Conservation (phyloP, 805 yeast species). For the Pichia manshurica region DNA sequence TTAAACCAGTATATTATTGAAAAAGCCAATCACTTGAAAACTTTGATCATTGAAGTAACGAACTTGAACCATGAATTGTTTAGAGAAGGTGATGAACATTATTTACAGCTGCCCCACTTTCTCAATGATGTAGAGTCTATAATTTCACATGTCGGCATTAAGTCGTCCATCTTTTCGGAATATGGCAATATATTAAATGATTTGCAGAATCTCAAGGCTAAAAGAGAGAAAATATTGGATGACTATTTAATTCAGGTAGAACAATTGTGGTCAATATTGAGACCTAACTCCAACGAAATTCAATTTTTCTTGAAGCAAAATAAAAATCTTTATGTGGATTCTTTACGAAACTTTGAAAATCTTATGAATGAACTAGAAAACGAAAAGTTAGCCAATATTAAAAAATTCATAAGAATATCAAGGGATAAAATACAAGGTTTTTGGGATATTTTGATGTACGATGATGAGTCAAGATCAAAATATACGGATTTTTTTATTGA, state of each 20-base stretch:
- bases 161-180: conserved; percentile 12
- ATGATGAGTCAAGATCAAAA: conserved; percentile 41
- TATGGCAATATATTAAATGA: conserved; percentile 13
- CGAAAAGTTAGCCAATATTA: conserved; percentile 59
- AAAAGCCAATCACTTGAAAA: conserved; percentile 2
- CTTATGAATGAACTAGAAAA: conserved; percentile 55
- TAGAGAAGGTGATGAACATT: conserved; percentile 6
- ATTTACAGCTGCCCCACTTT: conserved; percentile 5
- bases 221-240: conserved; percentile 35
- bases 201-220: conserved; percentile 30
- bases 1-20: conserved; percentile 18
- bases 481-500: conserved; percentile 40
- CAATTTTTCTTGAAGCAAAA: conserved; percentile 37
- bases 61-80: conserved; percentile 10
- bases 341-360: conserved; percentile 44
- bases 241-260: conserved; percentile 31
- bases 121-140: conserved; percentile 17
- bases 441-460: conserved; percentile 60
- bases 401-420: conserved; percentile 59
- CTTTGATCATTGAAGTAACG: conserved; percentile 2
- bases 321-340: conserved; percentile 39
- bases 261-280: conserved; percentile 41
- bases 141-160: conserved; percentile 22
- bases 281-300: conserved; percentile 28
- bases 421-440: conserved; percentile 51